Percentiles rank a stretch among this genome's conserved stretches.
These are phyloP conservation scores for Trypethelium eluteriae DNA, from an alignment of 495 filamentous ascomycete species.

Conservation along the genomic window DNA sequence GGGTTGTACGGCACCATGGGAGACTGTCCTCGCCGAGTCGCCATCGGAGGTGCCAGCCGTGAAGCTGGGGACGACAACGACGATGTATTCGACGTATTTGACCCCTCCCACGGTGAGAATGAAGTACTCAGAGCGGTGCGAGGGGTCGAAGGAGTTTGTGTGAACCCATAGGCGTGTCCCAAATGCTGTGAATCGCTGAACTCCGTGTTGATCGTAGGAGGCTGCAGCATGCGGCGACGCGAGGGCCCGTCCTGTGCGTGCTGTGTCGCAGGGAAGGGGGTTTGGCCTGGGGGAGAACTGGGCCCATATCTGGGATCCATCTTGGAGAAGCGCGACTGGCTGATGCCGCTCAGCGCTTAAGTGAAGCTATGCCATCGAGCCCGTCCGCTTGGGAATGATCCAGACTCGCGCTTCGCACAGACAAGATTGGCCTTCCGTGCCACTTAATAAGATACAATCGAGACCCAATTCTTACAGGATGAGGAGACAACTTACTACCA, in stretches of 20 bases:
- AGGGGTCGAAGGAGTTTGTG: slow-evolving; percentile 26
- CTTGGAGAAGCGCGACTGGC: slow-evolving; percentile 18
- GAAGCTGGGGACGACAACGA: slow-evolving; percentile 25
- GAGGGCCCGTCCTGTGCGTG: slow-evolving; percentile 6
- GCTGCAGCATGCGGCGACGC: slow-evolving; percentile 28
- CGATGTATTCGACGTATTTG: slow-evolving; percentile 22
- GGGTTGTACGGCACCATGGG: slow-evolving; percentile 35
- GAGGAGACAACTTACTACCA: background rate
- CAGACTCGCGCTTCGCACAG: background rate
- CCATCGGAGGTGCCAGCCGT: slow-evolving; percentile 24
- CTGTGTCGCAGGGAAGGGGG: slow-evolving; percentile 18
- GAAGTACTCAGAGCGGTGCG: slow-evolving; percentile 26
- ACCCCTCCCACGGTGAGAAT: slow-evolving; percentile 29
- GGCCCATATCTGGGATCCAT: slow-evolving; percentile 15
- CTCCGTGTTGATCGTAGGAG: slow-evolving; percentile 29
- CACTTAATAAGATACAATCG: background rate
- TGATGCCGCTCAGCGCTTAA: slow-evolving; percentile 26
- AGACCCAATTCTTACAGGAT: background rate
- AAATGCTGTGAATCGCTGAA: slow-evolving; percentile 24
- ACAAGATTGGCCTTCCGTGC: too few species aligned
- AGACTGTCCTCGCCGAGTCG: slow-evolving; percentile 3
- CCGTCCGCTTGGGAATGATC: background rate
- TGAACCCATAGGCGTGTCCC: slow-evolving; percentile 15
- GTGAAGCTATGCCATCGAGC: slow-evolving; percentile 14
- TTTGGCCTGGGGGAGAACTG: background rate